Conservation (phyloP, 2,329 filamentous ascomycete genomes). For the Cordyceps javanica region DNA sequence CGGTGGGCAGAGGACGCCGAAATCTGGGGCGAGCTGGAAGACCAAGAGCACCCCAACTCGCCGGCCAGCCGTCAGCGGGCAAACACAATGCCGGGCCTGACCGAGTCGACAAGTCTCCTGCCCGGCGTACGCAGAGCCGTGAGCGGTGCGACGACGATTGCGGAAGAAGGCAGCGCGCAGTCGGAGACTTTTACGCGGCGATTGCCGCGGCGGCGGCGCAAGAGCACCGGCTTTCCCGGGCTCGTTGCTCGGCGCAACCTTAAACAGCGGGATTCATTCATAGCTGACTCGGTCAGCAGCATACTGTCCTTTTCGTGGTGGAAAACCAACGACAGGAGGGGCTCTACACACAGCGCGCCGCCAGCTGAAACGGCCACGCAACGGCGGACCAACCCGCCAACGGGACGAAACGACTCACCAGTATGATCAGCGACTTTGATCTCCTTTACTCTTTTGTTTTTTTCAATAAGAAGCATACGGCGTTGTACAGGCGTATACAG, state of each 20-base stretch:
- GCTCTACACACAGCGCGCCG: conserved; percentile 13
- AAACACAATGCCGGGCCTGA: conserved; percentile 39
- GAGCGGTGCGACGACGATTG: conserved; percentile 21
- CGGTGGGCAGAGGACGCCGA: conserved; percentile 65
- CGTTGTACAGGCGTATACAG: conserved; percentile 8
- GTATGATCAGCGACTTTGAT: conserved; percentile 25
- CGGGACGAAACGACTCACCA: conserved; percentile 22
- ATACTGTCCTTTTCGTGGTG: conserved; percentile 55
- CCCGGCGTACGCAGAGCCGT: conserved; percentile 26
- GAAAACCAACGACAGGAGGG: conserved; percentile 21
- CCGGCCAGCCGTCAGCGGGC: conserved; percentile 38
- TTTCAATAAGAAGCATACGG: conserved; percentile 16
- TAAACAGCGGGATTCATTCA: conserved; percentile 31
- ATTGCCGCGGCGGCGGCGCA: conserved; percentile 41
- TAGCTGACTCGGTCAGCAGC: conserved; percentile 46
- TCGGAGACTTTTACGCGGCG: conserved; percentile 25
- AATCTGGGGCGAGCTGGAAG: conserved; percentile 85
- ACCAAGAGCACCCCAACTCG: conserved; percentile 50
- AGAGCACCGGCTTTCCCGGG: conserved; percentile 56
- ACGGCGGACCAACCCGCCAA: conserved; percentile 9
- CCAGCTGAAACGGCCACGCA: background rate
- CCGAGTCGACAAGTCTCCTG: conserved; percentile 36
- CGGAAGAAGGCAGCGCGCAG: conserved; percentile 24
- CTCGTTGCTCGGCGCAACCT: conserved; percentile 47
- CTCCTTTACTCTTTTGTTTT: conserved; percentile 4